Evolutionary conservation across 1,284 basidiomycete genomes (phyloP).

Genomic region (Hemileia vastatrix): DNA sequence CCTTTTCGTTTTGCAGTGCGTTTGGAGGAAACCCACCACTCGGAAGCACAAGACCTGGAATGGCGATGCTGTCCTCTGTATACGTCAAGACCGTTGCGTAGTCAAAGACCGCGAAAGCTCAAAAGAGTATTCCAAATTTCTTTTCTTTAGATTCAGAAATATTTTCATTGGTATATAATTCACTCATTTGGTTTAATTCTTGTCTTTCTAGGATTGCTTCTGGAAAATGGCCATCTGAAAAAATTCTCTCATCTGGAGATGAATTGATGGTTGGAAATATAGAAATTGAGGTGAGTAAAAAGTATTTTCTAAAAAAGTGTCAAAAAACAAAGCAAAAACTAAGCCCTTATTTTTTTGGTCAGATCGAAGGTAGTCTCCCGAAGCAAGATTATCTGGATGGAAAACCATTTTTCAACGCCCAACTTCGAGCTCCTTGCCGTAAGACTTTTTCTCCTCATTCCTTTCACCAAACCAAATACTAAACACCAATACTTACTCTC

Average conservation of each 20-base stretch:
- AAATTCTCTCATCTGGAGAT: constrained; percentile 29
- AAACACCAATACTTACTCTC: no score
- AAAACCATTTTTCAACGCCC: background rate
- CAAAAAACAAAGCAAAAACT: background rate
- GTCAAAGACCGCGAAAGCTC: constrained; percentile 7
- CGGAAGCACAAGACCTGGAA: constrained; percentile 86
- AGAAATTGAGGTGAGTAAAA: constrained; percentile 31
- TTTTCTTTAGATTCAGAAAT: background rate
- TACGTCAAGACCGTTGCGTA: constrained; percentile 5
- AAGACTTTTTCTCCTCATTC: constrained; percentile 5
- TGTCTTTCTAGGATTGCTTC: constrained; percentile 10
- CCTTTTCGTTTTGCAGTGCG: background rate
- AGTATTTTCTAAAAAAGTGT: constrained; percentile 26
- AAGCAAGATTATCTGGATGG: constrained; percentile 23
- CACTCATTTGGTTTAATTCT: background rate
- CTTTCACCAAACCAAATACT: no score
- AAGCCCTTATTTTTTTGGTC: background rate
- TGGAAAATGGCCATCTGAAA: constrained; percentile 18
- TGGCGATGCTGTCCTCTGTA: constrained; percentile 46
- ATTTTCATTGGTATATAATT: no score
- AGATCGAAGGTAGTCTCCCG: constrained; percentile 31
- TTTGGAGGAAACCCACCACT: constrained; percentile 60
- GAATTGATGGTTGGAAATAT: constrained; percentile 32
- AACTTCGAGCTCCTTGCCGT: constrained; percentile 22
- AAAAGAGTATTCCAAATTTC: background rate